Evolutionary conservation across 192 early-diverging fungal genomes (phyloP).

Genomic region (Entomortierella beljakovae): DNA sequence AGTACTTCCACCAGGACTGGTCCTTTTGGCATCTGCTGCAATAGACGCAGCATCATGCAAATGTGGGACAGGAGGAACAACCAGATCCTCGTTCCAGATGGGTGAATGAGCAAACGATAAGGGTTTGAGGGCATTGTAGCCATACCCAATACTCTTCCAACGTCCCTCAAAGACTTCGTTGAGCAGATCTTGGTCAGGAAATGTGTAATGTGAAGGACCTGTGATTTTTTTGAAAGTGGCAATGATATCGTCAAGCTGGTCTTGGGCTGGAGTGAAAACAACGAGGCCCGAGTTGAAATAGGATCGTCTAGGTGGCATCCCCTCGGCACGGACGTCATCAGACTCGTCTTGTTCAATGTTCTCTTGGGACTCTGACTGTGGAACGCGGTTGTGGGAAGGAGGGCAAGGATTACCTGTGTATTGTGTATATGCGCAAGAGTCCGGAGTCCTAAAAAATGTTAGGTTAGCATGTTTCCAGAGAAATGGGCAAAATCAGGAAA

Average conservation of each 20-base stretch:
- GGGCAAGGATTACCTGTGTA: slow-evolving; percentile 14
- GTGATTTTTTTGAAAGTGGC: slow-evolving; percentile 10
- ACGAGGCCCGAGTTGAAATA: slow-evolving; percentile 67
- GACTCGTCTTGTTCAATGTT: neutral
- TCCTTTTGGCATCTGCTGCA: neutral
- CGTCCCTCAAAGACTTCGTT: slow-evolving; percentile 55
- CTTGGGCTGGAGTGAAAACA: slow-evolving; percentile 48
- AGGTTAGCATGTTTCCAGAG: neutral
- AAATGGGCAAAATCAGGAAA: neutral
- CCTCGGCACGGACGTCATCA: neutral
- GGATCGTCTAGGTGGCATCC: neutral
- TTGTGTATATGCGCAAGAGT: slow-evolving; percentile 15
- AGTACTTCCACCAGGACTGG: neutral
- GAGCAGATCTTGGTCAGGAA: slow-evolving; percentile 67
- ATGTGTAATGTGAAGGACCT: slow-evolving; percentile 39
- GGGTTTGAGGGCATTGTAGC: slow-evolving; percentile 64
- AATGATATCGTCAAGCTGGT: slow-evolving; percentile 43
- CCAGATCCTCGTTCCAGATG: slow-evolving; percentile 49
- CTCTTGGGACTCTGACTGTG: slow-evolving; percentile 1
- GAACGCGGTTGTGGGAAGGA: slow-evolving; percentile 15
- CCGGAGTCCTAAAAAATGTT: slow-evolving; percentile 5
- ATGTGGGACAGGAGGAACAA: neutral
- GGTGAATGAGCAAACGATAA: slow-evolving; percentile 42
- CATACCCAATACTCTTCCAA: slow-evolving; percentile 59
- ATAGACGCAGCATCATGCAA: neutral